phyloP scores from a whole-genome alignment of 331 rosid species.

The Acacia concinna region DNA sequence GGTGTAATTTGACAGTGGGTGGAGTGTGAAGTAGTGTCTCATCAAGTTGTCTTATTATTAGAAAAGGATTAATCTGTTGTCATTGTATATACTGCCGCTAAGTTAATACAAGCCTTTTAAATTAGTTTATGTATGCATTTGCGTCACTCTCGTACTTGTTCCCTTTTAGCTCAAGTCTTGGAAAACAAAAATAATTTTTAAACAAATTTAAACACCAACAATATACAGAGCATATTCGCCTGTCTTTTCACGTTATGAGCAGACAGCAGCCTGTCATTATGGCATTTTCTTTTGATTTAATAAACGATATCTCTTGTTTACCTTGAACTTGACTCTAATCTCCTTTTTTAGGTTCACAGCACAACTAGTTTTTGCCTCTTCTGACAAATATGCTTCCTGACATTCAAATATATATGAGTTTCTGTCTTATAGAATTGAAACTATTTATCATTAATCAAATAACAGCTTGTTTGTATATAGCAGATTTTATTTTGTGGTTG shows the following conservation, averaged over 20 bases:
- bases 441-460: too few relatives aligned
- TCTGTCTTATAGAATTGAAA: too few relatives aligned
- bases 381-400: too few relatives aligned
- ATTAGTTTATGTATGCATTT: background rate
- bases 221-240: background rate
- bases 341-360: accelerated
- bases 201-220: background rate
- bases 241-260: background rate
- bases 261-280: too few relatives aligned
- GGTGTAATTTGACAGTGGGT: slow-evolving; percentile 23
- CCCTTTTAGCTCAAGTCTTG: background rate
- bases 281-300: too few relatives aligned
- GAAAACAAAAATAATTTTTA: background rate
- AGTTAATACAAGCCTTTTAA: slow-evolving; percentile 34
- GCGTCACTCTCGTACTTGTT: background rate
- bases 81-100: slow-evolving; percentile 40
- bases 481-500: too few relatives aligned
- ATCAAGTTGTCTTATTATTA: slow-evolving; percentile 21
- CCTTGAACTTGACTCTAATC: too few relatives aligned
- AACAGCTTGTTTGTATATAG: too few relatives aligned
- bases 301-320: too few relatives aligned
- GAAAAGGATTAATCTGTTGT: slow-evolving; percentile 7
- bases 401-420: too few relatives aligned
- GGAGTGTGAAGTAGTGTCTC: background rate
- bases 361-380: too few relatives aligned